These are phyloP conservation scores for Rhizopus sp. DNA, from an alignment of 371 early-diverging fungal species.

Conservation along the genomic window DNA sequence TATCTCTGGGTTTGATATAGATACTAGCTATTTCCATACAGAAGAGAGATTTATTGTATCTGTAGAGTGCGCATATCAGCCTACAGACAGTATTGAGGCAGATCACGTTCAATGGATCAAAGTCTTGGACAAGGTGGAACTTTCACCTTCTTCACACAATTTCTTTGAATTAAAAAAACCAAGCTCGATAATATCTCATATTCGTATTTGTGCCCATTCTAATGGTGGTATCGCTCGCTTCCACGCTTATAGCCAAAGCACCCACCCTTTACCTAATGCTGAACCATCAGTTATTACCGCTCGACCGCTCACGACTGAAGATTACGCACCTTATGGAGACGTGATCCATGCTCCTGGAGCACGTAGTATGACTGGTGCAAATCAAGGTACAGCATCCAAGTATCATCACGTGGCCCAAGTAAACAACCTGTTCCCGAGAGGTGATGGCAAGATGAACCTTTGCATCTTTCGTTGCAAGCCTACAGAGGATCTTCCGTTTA, in stretches of 20 bases:
- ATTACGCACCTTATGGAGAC: constrained; percentile 73
- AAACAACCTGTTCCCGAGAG: constrained; percentile 51
- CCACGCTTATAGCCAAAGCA: constrained; percentile 70
- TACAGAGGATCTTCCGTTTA: constrained; percentile 50
- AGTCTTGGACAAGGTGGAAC: constrained; percentile 66
- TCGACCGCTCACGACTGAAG: constrained; percentile 66
- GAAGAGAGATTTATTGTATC: constrained; percentile 76
- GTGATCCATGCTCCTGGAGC: constrained; percentile 62
- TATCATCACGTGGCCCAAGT: constrained; percentile 64
- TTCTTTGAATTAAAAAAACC: constrained; percentile 62
- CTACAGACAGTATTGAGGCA: constrained; percentile 37
- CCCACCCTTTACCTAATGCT: constrained; percentile 9
- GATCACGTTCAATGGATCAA: constrained; percentile 67
- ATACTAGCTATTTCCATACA: constrained; percentile 83
- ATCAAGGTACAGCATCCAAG: constrained; percentile 78
- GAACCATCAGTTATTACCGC: constrained; percentile 32
- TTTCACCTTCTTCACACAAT: constrained; percentile 66
- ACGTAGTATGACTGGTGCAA: constrained; percentile 54
- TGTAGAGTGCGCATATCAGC: constrained; percentile 66
- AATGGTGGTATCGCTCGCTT: constrained; percentile 90
- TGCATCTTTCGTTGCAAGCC: constrained; percentile 74
- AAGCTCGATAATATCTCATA: constrained; percentile 59
- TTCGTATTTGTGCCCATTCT: constrained; percentile 82
- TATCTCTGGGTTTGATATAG: constrained; percentile 80
- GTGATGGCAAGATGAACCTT: constrained; percentile 59